phyloP scores from a whole-genome alignment of 495 filamentous ascomycete species.

The Tuber melanosporum region DNA sequence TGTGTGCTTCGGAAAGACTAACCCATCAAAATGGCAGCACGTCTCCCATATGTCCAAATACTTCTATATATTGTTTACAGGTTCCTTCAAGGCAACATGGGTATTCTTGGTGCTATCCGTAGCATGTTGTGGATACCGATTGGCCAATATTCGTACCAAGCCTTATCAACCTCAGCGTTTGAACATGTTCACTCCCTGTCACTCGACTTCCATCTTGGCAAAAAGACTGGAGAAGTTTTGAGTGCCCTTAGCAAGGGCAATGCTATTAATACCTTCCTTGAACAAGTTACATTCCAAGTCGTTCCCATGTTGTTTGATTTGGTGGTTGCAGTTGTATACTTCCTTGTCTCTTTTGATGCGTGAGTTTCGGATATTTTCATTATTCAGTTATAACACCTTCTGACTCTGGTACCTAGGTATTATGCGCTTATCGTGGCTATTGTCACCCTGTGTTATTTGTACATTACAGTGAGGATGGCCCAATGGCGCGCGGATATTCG shows the following conservation, averaged over 20 bases:
- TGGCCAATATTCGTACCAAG: constrained; percentile 90
- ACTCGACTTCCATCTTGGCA: constrained; percentile 91
- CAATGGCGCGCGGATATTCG: constrained; percentile 85
- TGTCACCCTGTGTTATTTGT: constrained; percentile 93
- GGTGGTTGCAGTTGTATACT: constrained; percentile 76
- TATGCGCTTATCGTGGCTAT: constrained; percentile 87
- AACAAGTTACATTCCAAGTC: constrained; percentile 91
- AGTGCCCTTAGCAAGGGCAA: constrained; percentile 92
- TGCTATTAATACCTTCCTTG: constrained; percentile 93
- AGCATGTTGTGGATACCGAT: constrained; percentile 90
- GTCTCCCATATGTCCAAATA: constrained; percentile 64
- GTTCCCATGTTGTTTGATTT: constrained; percentile 92
- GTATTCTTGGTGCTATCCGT: constrained; percentile 72
- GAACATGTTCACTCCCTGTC: constrained; percentile 94
- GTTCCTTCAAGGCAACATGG: constrained; percentile 80
- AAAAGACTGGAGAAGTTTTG: constrained; percentile 92
- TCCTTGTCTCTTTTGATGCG: constrained; percentile 70
- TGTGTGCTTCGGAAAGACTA: constrained; percentile 19
- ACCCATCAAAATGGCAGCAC: constrained; percentile 18
- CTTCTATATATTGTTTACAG: constrained; percentile 72
- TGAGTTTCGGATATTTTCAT: constrained; percentile 18
- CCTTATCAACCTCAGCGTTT: constrained; percentile 87
- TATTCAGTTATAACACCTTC: background rate
- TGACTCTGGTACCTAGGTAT: constrained; percentile 45
- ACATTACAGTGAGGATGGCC: constrained; percentile 91